Percentiles rank a stretch among this genome's conserved stretches.
phyloP scores from a whole-genome alignment of 495 filamentous ascomycete genomes.

The Neurospora intermedia region DNA sequence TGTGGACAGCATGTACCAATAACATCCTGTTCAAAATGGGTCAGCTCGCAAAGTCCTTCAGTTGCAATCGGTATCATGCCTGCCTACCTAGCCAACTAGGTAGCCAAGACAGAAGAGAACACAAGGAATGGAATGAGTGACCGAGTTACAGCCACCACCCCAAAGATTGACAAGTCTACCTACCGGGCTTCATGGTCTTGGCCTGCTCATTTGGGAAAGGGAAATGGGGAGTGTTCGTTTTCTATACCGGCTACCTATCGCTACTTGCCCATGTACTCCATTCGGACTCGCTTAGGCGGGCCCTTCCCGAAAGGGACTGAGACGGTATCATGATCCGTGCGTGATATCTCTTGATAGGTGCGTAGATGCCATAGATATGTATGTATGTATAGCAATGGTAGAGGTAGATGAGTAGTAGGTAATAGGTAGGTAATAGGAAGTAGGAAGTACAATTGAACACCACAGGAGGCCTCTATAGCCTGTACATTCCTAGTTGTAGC shows the following conservation, averaged over 20 bases:
- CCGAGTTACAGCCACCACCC: background rate
- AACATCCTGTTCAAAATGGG: background rate
- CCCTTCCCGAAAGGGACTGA: background rate
- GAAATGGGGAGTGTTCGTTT: background rate
- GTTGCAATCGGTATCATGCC: background rate
- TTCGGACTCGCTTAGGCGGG: background rate
- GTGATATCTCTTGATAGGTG: background rate
- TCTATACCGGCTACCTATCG: background rate
- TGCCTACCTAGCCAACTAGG: background rate
- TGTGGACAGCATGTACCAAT: background rate
- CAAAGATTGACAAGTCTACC: background rate
- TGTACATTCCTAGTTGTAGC: background rate
- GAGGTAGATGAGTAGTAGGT: background rate
- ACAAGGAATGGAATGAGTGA: background rate
- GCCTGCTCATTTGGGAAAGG: background rate
- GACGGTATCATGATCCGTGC: background rate
- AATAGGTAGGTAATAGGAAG: background rate
- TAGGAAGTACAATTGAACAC: background rate
- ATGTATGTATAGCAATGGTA: background rate
- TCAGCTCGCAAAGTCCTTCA: background rate
- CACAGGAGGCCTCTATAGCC: background rate
- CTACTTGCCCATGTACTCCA: background rate
- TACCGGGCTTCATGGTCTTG: background rate
- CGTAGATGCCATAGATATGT: background rate
- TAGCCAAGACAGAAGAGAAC: background rate